A percentile compares a stretch with the other conserved stretches of the same genome.
Conservation (phyloP, 2,329 filamentous ascomycete species). For the Diaporthe vexans region DNA sequence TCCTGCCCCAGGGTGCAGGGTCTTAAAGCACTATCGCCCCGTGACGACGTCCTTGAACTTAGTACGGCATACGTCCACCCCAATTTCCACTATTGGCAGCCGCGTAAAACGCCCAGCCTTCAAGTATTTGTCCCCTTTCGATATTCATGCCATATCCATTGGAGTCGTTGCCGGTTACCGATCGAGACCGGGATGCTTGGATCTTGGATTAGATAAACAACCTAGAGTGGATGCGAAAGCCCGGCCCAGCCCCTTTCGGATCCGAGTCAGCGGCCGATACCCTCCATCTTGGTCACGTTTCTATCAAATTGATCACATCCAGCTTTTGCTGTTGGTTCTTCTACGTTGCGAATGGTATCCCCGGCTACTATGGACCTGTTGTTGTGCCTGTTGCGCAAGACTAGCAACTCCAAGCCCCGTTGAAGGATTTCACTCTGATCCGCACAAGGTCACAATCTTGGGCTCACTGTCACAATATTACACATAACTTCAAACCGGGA, state of each 20-base stretch:
- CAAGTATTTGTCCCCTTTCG: not conserved
- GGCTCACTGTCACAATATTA: not conserved
- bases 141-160: not conserved
- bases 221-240: not conserved
- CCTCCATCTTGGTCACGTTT: not conserved
- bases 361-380: too few relatives aligned
- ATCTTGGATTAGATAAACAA: conserved; percentile 30
- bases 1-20: conserved; percentile 20
- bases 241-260: conserved; percentile 20
- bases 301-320: not conserved
- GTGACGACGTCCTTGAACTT: conserved; percentile 15
- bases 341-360: not conserved
- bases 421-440: conserved; percentile 7
- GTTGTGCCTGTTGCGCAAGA: not conserved
- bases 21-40: not conserved
- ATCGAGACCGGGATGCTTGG: conserved; percentile 25
- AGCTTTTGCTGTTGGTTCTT: not conserved
- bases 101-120: not conserved
- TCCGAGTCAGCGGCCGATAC: conserved; percentile 8
- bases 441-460: conserved; percentile 5
- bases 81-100: not conserved
- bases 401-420: not conserved
- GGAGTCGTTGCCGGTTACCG: conserved; percentile 32
- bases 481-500: not conserved
- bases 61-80: not conserved